These are phyloP conservation scores for Cymbidium sinense DNA, from an alignment of 106 monocot genomes.

Conservation along the genomic window DNA sequence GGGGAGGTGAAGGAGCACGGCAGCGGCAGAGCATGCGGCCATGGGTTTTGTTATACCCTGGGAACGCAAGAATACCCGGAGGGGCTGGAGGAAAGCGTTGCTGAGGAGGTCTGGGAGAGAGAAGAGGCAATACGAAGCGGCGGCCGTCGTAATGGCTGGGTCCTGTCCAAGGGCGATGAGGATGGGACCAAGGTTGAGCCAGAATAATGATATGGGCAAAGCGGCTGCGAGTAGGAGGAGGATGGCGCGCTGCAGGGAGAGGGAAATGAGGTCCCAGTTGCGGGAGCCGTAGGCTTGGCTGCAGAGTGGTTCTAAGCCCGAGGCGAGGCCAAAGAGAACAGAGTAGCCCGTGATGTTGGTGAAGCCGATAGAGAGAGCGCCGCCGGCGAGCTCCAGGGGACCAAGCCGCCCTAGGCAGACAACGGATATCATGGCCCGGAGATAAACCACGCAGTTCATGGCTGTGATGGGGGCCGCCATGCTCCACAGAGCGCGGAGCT, in stretches of 20 bases:
- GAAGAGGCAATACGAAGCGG: conserved; percentile 60
- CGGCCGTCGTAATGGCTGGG: conserved; percentile 57
- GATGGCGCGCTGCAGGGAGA: conserved; percentile 78
- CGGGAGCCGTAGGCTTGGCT: conserved; percentile 72
- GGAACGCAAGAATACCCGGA: conserved; percentile 85
- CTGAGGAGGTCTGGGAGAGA: conserved; percentile 85
- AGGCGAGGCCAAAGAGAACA: conserved; percentile 83
- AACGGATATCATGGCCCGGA: conserved; percentile 82
- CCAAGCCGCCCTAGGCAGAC: conserved; percentile 86
- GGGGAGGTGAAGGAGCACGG: conserved; percentile 70
- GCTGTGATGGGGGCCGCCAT: conserved; percentile 68
- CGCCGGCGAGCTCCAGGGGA: conserved; percentile 76
- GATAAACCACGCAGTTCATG: conserved; percentile 74
- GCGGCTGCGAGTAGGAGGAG: conserved; percentile 55
- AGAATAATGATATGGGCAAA: conserved; percentile 67
- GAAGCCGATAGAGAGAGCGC: conserved; percentile 86
- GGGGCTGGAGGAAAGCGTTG: conserved; percentile 71
- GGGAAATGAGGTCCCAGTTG: conserved; percentile 68
- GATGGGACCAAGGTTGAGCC: conserved; percentile 67
- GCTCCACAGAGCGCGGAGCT: conserved; percentile 46
- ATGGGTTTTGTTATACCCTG: conserved; percentile 76
- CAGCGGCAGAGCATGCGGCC: conserved; percentile 65
- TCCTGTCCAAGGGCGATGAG: conserved; percentile 61
- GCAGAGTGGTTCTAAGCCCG: conserved; percentile 92
- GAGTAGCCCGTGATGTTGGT: conserved; percentile 99